Conservation (phyloP, 805 yeast species). For the Saccharomycopsis selenospora region DNA sequence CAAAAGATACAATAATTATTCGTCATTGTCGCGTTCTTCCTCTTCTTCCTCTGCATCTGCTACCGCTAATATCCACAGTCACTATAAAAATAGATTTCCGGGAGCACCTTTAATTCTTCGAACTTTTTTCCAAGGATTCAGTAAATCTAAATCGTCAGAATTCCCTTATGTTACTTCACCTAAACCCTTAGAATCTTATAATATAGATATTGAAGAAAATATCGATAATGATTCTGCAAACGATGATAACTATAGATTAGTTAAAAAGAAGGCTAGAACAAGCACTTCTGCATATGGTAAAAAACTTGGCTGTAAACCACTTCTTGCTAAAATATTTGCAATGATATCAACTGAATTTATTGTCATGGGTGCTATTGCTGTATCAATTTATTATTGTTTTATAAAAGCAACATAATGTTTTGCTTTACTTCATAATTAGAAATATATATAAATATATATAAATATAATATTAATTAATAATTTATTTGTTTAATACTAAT, state of each 20-base stretch:
- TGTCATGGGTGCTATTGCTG: constrained; percentile 33
- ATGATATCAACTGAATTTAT: neutral
- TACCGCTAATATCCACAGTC: too few relatives aligned
- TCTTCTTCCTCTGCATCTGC: constrained; percentile 29
- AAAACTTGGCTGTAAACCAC: neutral
- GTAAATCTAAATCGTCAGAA: too few relatives aligned
- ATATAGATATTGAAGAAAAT: neutral
- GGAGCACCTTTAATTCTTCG: too few relatives aligned
- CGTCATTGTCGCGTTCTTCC: too few relatives aligned
- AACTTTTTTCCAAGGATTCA: too few relatives aligned
- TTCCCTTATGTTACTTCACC: too few relatives aligned
- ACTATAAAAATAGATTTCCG: too few relatives aligned
- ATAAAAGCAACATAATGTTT: too few relatives aligned
- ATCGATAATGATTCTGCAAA: neutral
- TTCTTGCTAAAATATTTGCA: neutral
- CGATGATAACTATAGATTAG: neutral
- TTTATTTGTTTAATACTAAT: too few relatives aligned
- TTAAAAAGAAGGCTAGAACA: neutral
- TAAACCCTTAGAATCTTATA: neutral
- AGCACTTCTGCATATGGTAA: neutral
- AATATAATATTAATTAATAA: too few relatives aligned
- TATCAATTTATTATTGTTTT: constrained; percentile 18
- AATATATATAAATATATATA: too few relatives aligned
- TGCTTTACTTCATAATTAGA: too few relatives aligned
- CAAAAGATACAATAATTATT: neutral